Base-by-base conservation (phyloP, 805 yeast species). In the Suhomyces tanzawaensis region DNA sequence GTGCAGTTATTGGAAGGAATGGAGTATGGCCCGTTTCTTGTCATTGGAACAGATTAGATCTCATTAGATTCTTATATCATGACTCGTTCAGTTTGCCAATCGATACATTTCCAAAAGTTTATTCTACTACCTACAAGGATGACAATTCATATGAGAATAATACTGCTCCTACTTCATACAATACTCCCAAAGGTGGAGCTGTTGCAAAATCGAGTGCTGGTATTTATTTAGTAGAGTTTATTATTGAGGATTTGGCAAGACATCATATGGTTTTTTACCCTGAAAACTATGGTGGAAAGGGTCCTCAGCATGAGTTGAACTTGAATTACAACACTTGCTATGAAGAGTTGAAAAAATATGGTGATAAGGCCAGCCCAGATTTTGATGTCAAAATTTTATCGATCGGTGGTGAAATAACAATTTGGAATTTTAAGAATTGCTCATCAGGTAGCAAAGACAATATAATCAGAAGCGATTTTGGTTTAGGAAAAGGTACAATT, bases 1-100 rank as follows among this genome's bases (percentile, higher is more conserved):
- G 82, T 30, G 66, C 74, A 55, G 47, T 54, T 9, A 56, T 64
- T 18, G 59, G 50, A 24, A 75, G 81, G 1, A 64, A 70, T 33
- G 72, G 71, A 1, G 33, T 37, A 4, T 69, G 72, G 69, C 47
- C 46, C 2, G 83, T 81, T 47, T 89, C 82, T 47, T 90, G 96
- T 51, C 80, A 79, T 17, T 91, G 98, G 98, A 82, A 91, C 58
- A 73, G 88, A 42, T 64, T 86, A 38, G 98, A 91, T 57, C 58
- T 85, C 26, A 51, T 86, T 32, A 71, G 96, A 53, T 91, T 84
- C 54, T 62, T 87, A 32, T 77, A 78, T 55, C 98, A 91, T 59
- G 95, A 85, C 5, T 76, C 86, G 0, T 90, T 91, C 58, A 62
- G 82, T 2, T 55, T 85, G 17, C 93, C 95, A 0, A 57, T 67